Evolutionary conservation across 805 yeast species (phyloP), one percentile per base, ranked within the genome.

Genomic region (Millerago galiae): DNA sequence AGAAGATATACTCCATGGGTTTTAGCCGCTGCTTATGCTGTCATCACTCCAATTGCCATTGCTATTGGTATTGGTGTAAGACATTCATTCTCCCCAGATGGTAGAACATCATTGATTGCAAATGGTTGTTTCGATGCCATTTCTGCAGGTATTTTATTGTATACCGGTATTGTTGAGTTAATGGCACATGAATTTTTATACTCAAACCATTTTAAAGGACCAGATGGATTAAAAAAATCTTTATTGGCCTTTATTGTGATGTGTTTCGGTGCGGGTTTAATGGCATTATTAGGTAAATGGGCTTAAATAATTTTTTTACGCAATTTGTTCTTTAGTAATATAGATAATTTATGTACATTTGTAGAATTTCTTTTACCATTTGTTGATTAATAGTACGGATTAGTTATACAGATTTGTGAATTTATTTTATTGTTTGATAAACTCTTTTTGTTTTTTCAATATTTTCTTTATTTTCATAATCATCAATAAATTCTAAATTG

Each of bases 1-100:
- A 66, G 61, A 52, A 65, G 69, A 48, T 64, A 55, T 50, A 72
- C 81, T 1, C 87, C 87, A 14, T 77, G 81, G 77, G n/a, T 74
- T 0, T 60, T 77, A 48, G 74, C 75, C n/a, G 13, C 60, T 2
- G 75, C 62, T 8, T 81, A 68, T 56, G 62, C 77, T 2, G 35
- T 83, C 5, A 70, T 82, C 12, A 81, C 93, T 0, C 95, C 95
- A 2, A 64, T 83, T 36, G 83, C 91, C 3, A 74, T 83, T 51
- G 89, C 83, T 4, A 77, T 83, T 51, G 96, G 95, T 33, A 62
- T 87, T 29, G 89, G 89, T 35, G 85, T 83, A 4, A 74, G 91
- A 54, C 60, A 71, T 31, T 60, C 79, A 8, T 83, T 79, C 56
- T 70, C 74, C 34, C 79, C 84, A 34, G 75, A 72, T 10, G 73